These are phyloP conservation scores for Nyssa sinensis DNA, from an alignment of 148 eudicot genomes.

Conservation along the genomic window DNA sequence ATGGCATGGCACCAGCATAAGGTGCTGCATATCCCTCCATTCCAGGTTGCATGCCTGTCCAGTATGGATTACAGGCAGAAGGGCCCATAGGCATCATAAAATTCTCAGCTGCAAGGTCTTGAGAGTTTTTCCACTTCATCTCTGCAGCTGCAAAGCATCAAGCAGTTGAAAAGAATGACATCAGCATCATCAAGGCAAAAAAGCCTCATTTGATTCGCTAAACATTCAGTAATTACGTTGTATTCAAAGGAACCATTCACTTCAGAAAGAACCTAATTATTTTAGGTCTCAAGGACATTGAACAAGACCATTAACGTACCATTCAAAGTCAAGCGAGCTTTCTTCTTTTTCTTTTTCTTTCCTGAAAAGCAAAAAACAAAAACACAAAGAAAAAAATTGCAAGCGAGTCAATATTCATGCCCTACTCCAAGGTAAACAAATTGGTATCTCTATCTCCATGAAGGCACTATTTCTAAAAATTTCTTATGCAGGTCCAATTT, in stretches of 20 bases:
- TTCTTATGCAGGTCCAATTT: neutral
- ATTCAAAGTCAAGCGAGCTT: slow-evolving; percentile 49
- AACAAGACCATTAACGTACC: slow-evolving; percentile 30
- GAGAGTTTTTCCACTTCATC: slow-evolving; percentile 71
- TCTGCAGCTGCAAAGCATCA: slow-evolving; percentile 51
- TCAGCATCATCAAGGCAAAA: slow-evolving; percentile 10
- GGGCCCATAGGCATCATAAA: slow-evolving; percentile 67
- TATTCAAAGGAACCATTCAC: neutral
- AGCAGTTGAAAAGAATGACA: slow-evolving; percentile 3
- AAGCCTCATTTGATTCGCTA: neutral
- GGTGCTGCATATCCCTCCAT: slow-evolving; percentile 55
- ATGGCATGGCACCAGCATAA: slow-evolving; percentile 70
- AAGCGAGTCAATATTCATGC: neutral
- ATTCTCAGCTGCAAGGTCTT: slow-evolving; percentile 57
- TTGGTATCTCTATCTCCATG: neutral
- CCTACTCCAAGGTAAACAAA: neutral
- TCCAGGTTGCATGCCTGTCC: slow-evolving; percentile 80
- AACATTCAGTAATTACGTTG: neutral
- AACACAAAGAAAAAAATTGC: no score
- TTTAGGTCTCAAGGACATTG: neutral
- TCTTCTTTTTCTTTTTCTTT: slow-evolving; percentile 89
- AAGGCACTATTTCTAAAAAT: neutral
- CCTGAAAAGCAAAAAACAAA: slow-evolving; percentile 36
- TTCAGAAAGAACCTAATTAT: neutral
- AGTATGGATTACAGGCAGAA: slow-evolving; percentile 60